Base-by-base conservation (phyloP, 495 filamentous ascomycete genomes). In the Aspergillus diversus region DNA sequence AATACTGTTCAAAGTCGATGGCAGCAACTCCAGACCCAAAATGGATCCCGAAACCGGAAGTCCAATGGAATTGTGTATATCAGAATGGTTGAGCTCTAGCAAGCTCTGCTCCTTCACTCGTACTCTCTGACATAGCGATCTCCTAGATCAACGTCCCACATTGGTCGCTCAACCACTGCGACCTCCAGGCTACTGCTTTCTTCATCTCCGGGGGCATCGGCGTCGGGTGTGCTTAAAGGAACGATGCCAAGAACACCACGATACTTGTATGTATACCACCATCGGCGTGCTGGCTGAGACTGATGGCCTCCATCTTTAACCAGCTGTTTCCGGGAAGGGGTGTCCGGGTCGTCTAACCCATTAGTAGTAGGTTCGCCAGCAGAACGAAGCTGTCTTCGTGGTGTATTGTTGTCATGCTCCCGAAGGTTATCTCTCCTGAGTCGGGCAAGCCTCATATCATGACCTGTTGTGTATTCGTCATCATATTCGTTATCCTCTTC, bases 181-280 rank as follows among this genome's bases (percentile, higher is more conserved):
- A 97, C 90, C 73, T 97, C 94, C 7, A 93, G 75, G 5, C 77
- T 72, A 7, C 57, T 56, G 39, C 39, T 65, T 16, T 73, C 72
- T 31, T 77, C 69, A 7, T 69, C 59, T 5, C 70, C 55, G 17
- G 67, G 66, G 16, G 50, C 27, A 48, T 49, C 43, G 16, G 12
- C 31, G n/a, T 47, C 46, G 15, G 46, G 11, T 4, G 57, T 60
- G 63, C 79, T 73, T 31, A 99, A 75, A 16, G 89, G 87, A 13
- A 94, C 89, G 33, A 98, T 89, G 5, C 93, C 95, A 66, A 99
- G 75, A 62, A 99, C 92, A 8, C 93, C 90, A 60, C 92, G 82
- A 72, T 97, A 99, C 71, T 95, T 93, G 75, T 90, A 92, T 8
- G 92, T 94, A 65, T 84, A 85, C 93, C 92, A 98, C 77, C 78